Evolutionary conservation across 768 basidiomycete species (phyloP).

Genomic region (Suillus subaureus): DNA sequence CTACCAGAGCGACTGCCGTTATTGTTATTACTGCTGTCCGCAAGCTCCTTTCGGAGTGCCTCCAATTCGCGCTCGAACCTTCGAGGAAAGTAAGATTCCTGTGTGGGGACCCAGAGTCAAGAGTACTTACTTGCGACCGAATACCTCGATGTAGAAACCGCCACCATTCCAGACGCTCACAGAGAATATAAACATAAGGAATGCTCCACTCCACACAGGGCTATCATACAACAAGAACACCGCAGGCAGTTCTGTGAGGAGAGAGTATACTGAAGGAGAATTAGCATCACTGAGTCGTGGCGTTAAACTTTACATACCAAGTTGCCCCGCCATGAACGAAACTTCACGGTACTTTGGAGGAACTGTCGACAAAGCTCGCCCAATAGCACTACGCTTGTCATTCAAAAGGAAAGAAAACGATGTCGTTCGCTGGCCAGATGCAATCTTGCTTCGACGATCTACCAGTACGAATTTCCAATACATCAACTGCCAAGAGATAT

Average conservation of each 20-base stretch:
- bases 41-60: slow-evolving; percentile 86
- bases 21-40: slow-evolving; percentile 48
- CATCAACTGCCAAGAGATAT: slow-evolving; percentile 87
- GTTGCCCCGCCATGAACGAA: slow-evolving; percentile 85
- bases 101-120: not conserved
- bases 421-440: slow-evolving; percentile 88
- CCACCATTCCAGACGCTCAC: slow-evolving; percentile 97
- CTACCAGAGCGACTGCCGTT: slow-evolving; percentile 47
- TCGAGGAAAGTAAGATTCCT: slow-evolving; percentile 12
- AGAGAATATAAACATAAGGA: slow-evolving; percentile 77
- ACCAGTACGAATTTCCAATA: slow-evolving; percentile 97
- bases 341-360: slow-evolving; percentile 62
- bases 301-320: slow-evolving; percentile 48
- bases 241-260: slow-evolving; percentile 86
- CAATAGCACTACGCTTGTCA: slow-evolving; percentile 84
- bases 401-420: slow-evolving; percentile 88
- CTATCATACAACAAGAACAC: slow-evolving; percentile 84
- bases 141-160: slow-evolving; percentile 95
- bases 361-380: slow-evolving; percentile 63
- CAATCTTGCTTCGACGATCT: slow-evolving; percentile 86
- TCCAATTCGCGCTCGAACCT: slow-evolving; percentile 95
- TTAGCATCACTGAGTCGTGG: slow-evolving; percentile 12
- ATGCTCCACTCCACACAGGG: slow-evolving; percentile 73
- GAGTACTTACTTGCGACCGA: slow-evolving; percentile 85
- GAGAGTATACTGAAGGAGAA: slow-evolving; percentile 63